Evolutionary conservation across 768 basidiomycete species (phyloP), one percentile per base, ranked within the genome.

Genomic region (Phanerochaete carnosa): DNA sequence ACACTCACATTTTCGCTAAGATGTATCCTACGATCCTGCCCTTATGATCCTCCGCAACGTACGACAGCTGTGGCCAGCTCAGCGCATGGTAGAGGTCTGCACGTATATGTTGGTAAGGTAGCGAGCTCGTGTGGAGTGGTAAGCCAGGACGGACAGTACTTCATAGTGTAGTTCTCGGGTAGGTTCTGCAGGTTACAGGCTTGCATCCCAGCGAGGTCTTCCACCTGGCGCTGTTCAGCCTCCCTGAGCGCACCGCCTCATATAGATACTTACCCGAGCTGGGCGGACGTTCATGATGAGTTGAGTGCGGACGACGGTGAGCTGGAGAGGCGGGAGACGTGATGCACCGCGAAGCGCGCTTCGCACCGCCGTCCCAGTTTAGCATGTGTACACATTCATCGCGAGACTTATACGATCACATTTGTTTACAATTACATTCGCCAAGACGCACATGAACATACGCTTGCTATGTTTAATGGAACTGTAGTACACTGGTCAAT

Each of bases 11-110:
- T 74, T 95, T 95, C 1, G 92, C 94, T n/a, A 98, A 77, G 35
- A 96, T 95, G 72, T 98, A 98, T 30, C 95, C 95, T 1, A 98
- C 93, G 58, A 98, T 88, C 58, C 90, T 80, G 1, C 94, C 94
- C 68, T 91, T 88, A 67, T 86, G 82, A 65, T 95, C 94, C 68
- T 94, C 94, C 0, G 95, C 95, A 6, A 98, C 94, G 66, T 90
- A 96, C 8, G 93, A 95, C 22, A 97, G 81, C 62, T 93, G 88
- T 0, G 95, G 94, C 95, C 95, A 98, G 6, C 92, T 94, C 75
- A 95, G 79, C 8, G 84, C 81, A 69, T 95, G 94, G 72, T 94
- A 95, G 52, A 95, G 83, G 79, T 94, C 94, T 95, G 65, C 15
- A 43, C 46, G 12, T 54, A 35, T 16, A 6, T 22, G 30, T 57